A percentile compares a stretch with the other conserved stretches of the same genome.
Evolutionary conservation across 1,284 basidiomycete genomes (phyloP).

Genomic region (Sanghuangporus sanghuang): DNA sequence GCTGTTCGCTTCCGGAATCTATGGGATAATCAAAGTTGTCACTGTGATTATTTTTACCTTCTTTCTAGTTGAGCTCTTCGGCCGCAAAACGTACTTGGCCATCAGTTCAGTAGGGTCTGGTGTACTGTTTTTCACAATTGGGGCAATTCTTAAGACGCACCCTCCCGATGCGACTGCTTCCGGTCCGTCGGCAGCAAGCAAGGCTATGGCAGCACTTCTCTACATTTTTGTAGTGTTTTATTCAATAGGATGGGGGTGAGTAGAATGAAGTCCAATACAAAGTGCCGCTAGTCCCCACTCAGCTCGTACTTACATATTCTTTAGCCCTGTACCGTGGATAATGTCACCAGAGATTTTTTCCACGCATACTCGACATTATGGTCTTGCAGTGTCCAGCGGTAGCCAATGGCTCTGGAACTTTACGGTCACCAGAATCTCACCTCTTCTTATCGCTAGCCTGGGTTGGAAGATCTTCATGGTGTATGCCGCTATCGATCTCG

Average conservation of each 20-base stretch:
- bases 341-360: constrained; percentile 64
- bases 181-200: constrained; percentile 44
- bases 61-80: constrained; percentile 49
- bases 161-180: constrained; percentile 36
- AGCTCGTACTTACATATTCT: not conserved
- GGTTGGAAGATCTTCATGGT: constrained; percentile 67
- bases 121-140: constrained; percentile 59
- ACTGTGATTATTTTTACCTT: constrained; percentile 62
- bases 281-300: not conserved
- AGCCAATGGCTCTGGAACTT: constrained; percentile 84
- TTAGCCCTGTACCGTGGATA: constrained; percentile 27
- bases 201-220: constrained; percentile 71
- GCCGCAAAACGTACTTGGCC: constrained; percentile 53
- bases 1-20: constrained; percentile 77
- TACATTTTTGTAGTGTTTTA: constrained; percentile 77
- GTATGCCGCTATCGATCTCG: constrained; percentile 61
- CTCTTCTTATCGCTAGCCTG: constrained; percentile 52
- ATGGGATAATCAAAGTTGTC: constrained; percentile 73
- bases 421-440: constrained; percentile 65
- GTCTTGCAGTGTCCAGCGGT: constrained; percentile 62
- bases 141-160: constrained; percentile 70
- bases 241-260: constrained; percentile 68
- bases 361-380: constrained; percentile 74
- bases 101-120: constrained; percentile 63
- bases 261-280: constrained; percentile 33